These are phyloP conservation scores for Melastoma candidum DNA, from an alignment of 441 rosid genomes.

Conservation along the genomic window DNA sequence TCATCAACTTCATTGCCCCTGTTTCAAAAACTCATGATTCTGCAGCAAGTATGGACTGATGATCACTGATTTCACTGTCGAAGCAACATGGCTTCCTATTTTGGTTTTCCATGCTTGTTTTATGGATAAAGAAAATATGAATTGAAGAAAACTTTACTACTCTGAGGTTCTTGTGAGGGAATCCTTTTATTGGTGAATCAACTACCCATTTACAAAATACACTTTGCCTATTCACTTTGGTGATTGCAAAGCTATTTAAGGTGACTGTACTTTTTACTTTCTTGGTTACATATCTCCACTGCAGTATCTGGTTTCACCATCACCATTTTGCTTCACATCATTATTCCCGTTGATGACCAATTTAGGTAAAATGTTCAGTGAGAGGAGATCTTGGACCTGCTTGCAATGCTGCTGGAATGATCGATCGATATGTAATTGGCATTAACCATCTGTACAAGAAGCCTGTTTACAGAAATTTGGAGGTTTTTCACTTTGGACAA, in stretches of 20 bases:
- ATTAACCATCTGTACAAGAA: conserved; percentile 10
- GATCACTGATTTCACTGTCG: background rate
- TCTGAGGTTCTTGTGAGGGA: too few species aligned
- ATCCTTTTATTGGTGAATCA: background rate
- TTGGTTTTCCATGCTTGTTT: background rate
- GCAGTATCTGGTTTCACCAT: too few species aligned
- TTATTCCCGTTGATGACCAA: conserved; percentile 1
- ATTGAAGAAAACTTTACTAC: too few species aligned
- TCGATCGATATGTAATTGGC: conserved; percentile 12
- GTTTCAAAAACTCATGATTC: background rate
- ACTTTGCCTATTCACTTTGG: too few species aligned
- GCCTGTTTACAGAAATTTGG: conserved; percentile 13
- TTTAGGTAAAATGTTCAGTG: conserved; percentile 13
- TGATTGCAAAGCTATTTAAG: too few species aligned
- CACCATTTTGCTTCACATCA: background rate
- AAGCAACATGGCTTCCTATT: background rate
- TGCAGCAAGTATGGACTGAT: background rate
- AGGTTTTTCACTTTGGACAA: conserved; percentile 2
- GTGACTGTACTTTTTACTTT: too few species aligned
- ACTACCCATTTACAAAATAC: too few species aligned
- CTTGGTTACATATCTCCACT: too few species aligned
- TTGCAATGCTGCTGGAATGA: conserved; percentile 17
- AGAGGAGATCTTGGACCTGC: conserved; percentile 17
- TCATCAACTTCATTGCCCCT: background rate
- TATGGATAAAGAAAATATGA: too few species aligned